Evolutionary conservation across 257 asterid species (phyloP).

Genomic region (Solanum clarkiae): DNA sequence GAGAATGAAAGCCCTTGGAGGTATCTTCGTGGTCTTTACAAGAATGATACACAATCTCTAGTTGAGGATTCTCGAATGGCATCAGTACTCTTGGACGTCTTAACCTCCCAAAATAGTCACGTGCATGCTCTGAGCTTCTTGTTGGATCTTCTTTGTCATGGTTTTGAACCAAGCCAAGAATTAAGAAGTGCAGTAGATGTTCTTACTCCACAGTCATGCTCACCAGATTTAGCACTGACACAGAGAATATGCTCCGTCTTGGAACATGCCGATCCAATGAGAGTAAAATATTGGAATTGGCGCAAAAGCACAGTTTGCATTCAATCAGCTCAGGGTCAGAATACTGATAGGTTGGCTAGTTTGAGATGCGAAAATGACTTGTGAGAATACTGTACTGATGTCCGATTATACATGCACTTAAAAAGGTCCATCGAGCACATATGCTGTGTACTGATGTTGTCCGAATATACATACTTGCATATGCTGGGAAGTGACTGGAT

Average conservation of each 20-base stretch:
- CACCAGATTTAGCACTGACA: slow-evolving; percentile 19
- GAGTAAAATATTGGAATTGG: slow-evolving; percentile 91
- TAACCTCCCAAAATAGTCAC: slow-evolving; percentile 25
- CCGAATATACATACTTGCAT: not conserved
- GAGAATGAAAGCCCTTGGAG: slow-evolving; percentile 96
- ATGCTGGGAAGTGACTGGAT: not conserved
- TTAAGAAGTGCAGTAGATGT: slow-evolving; percentile 40
- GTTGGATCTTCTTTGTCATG: slow-evolving; percentile 65
- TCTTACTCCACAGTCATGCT: slow-evolving; percentile 16
- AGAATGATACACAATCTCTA: slow-evolving; percentile 30
- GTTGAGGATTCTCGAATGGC: slow-evolving; percentile 51
- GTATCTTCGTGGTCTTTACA: slow-evolving; percentile 80
- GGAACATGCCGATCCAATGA: slow-evolving; percentile 58
- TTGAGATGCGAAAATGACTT: not conserved
- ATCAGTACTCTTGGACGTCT: slow-evolving; percentile 50
- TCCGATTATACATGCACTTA: not conserved
- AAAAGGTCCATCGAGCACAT: not conserved
- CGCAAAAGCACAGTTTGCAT: slow-evolving; percentile 30
- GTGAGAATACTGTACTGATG: not conserved
- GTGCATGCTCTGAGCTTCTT: slow-evolving; percentile 66
- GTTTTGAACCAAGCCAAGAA: slow-evolving; percentile 38
- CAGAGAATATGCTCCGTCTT: slow-evolving; percentile 38
- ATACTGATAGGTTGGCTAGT: slow-evolving; percentile 5
- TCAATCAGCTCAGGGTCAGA: slow-evolving; percentile 4
- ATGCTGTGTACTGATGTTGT: not conserved